Evolutionary conservation across 805 yeast genomes (phyloP).

Genomic region (Yarrowia keelungensis): DNA sequence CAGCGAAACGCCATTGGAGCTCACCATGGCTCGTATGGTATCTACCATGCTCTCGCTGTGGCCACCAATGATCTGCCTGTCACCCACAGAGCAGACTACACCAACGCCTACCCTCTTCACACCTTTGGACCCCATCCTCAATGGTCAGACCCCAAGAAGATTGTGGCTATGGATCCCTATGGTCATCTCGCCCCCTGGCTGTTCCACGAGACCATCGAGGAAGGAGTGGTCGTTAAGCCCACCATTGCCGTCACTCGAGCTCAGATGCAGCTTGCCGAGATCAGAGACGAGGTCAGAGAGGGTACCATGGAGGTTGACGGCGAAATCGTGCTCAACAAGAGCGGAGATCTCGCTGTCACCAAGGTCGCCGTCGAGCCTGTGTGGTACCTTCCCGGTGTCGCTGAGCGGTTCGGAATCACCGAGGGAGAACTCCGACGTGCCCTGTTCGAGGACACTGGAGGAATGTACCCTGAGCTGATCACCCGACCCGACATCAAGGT

Average conservation of each 20-base stretch:
- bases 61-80: constrained; percentile 64
- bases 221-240: constrained; percentile 65
- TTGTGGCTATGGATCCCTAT: constrained; percentile 70
- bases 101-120: constrained; percentile 69
- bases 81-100: constrained; percentile 63
- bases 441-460: constrained; percentile 71
- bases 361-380: constrained; percentile 75
- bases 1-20: constrained; percentile 71
- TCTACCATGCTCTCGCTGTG: constrained; percentile 70
- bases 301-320: constrained; percentile 68
- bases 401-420: constrained; percentile 64
- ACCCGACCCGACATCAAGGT: constrained; percentile 72
- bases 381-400: constrained; percentile 74
- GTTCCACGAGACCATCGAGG: constrained; percentile 56
- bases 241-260: constrained; percentile 73
- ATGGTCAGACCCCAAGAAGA: constrained; percentile 64
- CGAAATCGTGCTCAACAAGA: constrained; percentile 61
- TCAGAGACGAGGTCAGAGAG: constrained; percentile 60
- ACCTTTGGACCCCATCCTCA: constrained; percentile 60
- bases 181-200: constrained; percentile 72
- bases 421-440: constrained; percentile 65
- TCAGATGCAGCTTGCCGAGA: constrained; percentile 64
- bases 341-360: constrained; percentile 68
- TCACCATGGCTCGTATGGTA: constrained; percentile 67
- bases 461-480: constrained; percentile 71